Evolutionary conservation across 768 basidiomycete species (phyloP).

Genomic region (Hypholoma sublateritium): DNA sequence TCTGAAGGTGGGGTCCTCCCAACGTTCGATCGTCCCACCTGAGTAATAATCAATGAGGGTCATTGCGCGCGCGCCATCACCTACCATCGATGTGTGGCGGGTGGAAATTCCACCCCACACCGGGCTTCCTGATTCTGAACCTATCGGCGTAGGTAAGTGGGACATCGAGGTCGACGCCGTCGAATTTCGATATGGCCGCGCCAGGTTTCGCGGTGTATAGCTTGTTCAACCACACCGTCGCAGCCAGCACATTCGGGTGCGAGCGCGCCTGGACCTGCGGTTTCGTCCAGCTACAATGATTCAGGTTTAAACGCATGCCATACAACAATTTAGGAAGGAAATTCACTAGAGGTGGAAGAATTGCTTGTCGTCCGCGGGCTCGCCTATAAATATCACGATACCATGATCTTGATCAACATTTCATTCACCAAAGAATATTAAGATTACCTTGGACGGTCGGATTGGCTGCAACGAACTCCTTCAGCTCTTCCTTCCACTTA

Average conservation of each 20-base stretch:
- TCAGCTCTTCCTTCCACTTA: slow-evolving; percentile 56
- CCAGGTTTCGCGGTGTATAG: slow-evolving; percentile 51
- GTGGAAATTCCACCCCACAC: slow-evolving; percentile 52
- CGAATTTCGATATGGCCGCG: slow-evolving; percentile 19
- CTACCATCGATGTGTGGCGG: slow-evolving; percentile 43
- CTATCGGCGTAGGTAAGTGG: slow-evolving; percentile 74
- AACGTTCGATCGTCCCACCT: slow-evolving; percentile 77
- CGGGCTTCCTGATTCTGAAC: slow-evolving; percentile 72
- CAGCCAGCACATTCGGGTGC: slow-evolving; percentile 62
- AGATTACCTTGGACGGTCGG: slow-evolving; percentile 50
- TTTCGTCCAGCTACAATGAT: slow-evolving; percentile 36
- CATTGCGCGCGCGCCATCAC: slow-evolving; percentile 10
- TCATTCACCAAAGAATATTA: background rate
- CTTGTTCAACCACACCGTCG: slow-evolving; percentile 60
- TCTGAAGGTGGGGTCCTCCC: slow-evolving; percentile 63
- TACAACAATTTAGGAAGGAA: background rate
- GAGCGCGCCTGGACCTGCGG: slow-evolving; percentile 67
- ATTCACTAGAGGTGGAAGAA: slow-evolving; percentile 74
- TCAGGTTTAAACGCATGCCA: background rate
- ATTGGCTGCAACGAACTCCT: slow-evolving; percentile 57
- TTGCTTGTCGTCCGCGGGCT: slow-evolving; percentile 60
- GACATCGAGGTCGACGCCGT: slow-evolving; percentile 58
- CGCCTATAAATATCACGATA: slow-evolving; percentile 32
- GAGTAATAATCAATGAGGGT: background rate
- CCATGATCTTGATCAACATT: background rate